A percentile compares a stretch with the other conserved stretches of the same genome.
Evolutionary conservation across 306 rosid species (phyloP).

Genomic region (Morella rubra): DNA sequence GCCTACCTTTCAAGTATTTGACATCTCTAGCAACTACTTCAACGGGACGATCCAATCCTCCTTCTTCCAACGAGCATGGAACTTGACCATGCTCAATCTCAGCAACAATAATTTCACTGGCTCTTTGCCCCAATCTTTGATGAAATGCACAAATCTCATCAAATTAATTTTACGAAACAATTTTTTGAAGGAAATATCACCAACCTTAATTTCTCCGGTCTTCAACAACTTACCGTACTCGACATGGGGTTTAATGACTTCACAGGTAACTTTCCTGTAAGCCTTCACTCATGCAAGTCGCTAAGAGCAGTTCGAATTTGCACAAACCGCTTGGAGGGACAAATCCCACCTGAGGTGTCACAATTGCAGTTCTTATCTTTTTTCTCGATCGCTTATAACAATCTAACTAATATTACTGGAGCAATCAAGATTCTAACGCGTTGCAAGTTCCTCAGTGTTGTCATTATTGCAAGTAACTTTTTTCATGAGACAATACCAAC

Average conservation of each 20-base stretch:
- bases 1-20: neutral
- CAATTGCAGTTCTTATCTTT: neutral
- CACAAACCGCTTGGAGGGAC: neutral
- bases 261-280: neutral
- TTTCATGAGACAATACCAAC: neutral
- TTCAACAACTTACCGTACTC: neutral
- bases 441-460: neutral
- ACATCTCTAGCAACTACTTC: slow-evolving; percentile 14
- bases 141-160: slow-evolving; percentile 10
- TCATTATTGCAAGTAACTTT: neutral
- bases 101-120: neutral
- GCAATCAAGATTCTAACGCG: slow-evolving; percentile 3
- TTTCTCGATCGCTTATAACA: neutral
- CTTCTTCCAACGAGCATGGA: neutral
- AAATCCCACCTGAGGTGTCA: neutral
- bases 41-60: neutral
- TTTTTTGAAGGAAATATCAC: slow-evolving; percentile 12
- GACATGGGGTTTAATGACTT: neutral
- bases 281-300: slow-evolving; percentile 14
- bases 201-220: neutral
- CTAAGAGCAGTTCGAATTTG: neutral
- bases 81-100: neutral
- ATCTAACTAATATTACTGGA: slow-evolving; percentile 2
- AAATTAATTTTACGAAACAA: neutral
- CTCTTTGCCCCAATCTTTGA: neutral